Conservation (phyloP, 148 eudicot genomes). For the Camellia lanceoleosa region DNA sequence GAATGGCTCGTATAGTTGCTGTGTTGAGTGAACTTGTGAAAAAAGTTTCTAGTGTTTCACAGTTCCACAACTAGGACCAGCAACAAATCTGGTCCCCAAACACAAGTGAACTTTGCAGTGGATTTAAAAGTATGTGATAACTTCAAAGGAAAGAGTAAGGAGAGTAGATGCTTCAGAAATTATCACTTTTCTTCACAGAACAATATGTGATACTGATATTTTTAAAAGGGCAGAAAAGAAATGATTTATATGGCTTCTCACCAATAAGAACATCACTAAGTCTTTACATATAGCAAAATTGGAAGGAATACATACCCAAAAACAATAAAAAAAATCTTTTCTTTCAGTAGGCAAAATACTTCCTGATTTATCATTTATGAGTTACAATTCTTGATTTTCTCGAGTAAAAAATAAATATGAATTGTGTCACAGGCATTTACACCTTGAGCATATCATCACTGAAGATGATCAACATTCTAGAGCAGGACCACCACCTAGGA, state of each 20-base stretch:
- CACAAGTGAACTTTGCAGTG: too few species aligned
- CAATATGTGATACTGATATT: background rate
- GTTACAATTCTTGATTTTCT: background rate
- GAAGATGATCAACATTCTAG: background rate
- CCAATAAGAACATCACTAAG: background rate
- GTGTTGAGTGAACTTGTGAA: background rate
- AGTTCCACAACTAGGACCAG: too few species aligned
- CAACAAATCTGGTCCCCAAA: too few species aligned
- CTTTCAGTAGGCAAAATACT: background rate
- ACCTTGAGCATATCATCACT: background rate
- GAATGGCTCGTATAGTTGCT: background rate
- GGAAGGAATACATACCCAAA: background rate
- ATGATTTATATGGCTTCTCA: background rate
- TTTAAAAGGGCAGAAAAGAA: background rate
- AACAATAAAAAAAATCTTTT: background rate
- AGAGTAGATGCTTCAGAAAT: background rate
- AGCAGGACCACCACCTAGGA: background rate
- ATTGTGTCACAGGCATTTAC: background rate
- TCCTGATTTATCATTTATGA: background rate
- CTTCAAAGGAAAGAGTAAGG: background rate
- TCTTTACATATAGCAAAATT: background rate
- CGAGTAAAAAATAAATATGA: background rate
- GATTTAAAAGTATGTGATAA: too few species aligned
- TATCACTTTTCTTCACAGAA: background rate
- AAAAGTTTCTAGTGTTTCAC: background rate